Conservation (phyloP, 23 red algal genomes). For the Gracilaria gracilis region DNA sequence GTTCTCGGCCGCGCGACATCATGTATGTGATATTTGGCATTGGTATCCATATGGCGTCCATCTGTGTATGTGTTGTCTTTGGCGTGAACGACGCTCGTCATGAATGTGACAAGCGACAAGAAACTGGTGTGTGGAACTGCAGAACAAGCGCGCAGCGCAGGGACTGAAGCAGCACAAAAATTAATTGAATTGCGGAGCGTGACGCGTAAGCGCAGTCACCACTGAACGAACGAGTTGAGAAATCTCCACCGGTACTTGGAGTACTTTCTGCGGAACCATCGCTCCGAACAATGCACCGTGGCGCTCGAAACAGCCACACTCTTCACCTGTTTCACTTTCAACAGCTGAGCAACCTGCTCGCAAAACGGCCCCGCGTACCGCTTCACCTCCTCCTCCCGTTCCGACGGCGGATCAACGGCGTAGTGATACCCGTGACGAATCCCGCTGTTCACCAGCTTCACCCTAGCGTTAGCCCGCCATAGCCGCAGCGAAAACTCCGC, state of each 20-base stretch:
- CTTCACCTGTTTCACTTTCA: not conserved
- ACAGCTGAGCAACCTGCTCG: not conserved
- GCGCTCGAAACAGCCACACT: not conserved
- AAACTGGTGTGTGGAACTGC: too few species aligned
- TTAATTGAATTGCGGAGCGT: too few species aligned
- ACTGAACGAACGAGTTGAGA: not conserved
- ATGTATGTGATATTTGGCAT: too few species aligned
- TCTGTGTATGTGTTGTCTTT: too few species aligned
- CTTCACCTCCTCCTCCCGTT: not conserved
- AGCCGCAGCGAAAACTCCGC: slow-evolving; percentile 2
- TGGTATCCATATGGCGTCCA: too few species aligned
- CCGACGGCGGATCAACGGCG: not conserved
- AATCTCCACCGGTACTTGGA: not conserved
- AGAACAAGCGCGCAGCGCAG: too few species aligned
- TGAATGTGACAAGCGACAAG: too few species aligned
- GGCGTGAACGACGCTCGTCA: too few species aligned
- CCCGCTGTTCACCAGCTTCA: slow-evolving; percentile 14
- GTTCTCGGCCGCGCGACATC: too few species aligned
- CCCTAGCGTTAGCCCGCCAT: not conserved
- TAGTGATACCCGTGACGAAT: slow-evolving; percentile 36
- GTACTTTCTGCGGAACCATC: not conserved
- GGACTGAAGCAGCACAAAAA: too few species aligned
- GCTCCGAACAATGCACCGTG: not conserved
- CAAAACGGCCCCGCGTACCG: not conserved
- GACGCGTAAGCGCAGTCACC: not conserved